Conservation (phyloP, 257 asterid genomes). For the Oldenlandia corymbosa region DNA sequence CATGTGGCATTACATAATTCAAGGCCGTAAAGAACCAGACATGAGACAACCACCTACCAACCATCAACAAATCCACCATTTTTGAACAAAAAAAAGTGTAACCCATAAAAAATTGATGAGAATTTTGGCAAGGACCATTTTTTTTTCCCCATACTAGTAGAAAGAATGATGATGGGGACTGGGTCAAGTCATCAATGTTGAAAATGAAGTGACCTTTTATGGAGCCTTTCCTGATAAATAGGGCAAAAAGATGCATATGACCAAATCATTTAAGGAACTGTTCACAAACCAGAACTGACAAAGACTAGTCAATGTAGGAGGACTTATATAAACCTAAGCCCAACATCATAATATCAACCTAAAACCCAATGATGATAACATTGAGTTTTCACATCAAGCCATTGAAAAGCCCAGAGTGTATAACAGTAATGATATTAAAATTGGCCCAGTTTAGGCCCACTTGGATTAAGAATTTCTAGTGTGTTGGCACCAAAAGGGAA, state of each 20-base stretch:
- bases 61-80: background rate
- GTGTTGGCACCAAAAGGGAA: too few relatives aligned
- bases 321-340: too few relatives aligned
- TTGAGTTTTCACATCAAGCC: too few relatives aligned
- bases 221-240: background rate
- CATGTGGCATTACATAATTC: background rate
- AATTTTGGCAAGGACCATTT: too few relatives aligned
- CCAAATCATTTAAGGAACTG: background rate
- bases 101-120: background rate
- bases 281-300: background rate
- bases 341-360: background rate
- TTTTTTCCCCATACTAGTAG: too few relatives aligned
- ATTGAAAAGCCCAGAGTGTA: too few relatives aligned
- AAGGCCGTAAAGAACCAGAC: background rate
- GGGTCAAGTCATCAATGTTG: constrained; percentile 8
- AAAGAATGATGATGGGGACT: background rate
- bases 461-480: too few relatives aligned
- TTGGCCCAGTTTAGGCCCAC: too few relatives aligned
- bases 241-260: background rate
- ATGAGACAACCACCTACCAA: background rate
- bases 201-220: background rate
- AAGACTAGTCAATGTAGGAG: background rate
- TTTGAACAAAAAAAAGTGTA: background rate
- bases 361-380: background rate
- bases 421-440: too few relatives aligned